Evolutionary conservation across 768 basidiomycete genomes (phyloP).

Genomic region (Rhodotorula diobovata): DNA sequence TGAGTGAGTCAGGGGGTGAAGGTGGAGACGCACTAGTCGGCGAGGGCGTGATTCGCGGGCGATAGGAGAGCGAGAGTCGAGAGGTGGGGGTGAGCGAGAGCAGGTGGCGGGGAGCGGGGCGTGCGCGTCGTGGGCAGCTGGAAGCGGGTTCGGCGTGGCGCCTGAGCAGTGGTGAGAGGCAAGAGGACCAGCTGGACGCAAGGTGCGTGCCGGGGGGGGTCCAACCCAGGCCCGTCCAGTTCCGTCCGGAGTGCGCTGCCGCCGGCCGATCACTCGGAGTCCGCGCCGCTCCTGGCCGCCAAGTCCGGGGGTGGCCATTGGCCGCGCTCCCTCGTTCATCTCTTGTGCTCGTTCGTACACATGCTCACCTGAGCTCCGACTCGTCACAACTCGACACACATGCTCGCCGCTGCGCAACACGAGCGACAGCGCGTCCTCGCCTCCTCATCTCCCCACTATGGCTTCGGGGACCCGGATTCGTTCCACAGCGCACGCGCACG

Average conservation of each 20-base stretch:
- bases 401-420: background rate
- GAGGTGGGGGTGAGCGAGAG: background rate
- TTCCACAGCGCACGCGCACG: background rate
- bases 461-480: background rate
- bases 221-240: no score
- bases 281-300: no score
- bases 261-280: no score
- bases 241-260: no score
- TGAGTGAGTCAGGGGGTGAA: background rate
- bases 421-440: background rate
- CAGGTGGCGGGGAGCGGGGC: background rate
- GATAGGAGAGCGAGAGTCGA: background rate
- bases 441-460: background rate
- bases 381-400: background rate
- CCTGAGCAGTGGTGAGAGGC: no score
- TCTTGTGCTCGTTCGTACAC: no score
- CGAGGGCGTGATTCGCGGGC: background rate
- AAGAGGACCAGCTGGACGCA: no score
- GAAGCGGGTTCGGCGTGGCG: no score
- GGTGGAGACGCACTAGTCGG: background rate
- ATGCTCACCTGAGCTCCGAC: background rate
- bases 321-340: no score
- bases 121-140: no score
- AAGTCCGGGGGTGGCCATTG: no score
- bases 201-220: no score